These are phyloP conservation scores for Cladosporium sp. DNA, from an alignment of 2,329 filamentous ascomycete species.

Conservation along the genomic window DNA sequence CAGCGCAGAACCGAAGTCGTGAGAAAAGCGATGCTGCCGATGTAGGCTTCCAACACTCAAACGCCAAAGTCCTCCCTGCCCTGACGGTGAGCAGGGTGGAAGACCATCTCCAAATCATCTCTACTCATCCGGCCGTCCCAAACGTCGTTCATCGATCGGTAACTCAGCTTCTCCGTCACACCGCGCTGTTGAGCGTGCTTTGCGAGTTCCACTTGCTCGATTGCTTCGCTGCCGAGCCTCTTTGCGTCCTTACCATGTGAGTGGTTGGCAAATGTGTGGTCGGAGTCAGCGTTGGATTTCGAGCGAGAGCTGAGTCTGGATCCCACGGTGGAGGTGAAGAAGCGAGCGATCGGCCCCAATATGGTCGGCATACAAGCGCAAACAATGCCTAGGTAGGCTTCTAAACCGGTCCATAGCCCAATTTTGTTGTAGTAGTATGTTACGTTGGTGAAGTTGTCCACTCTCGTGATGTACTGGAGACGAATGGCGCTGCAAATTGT, in stretches of 20 bases:
- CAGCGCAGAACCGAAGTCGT: too few species aligned
- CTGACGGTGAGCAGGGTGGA: not conserved
- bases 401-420: slow-evolving; percentile 25
- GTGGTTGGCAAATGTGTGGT: too few species aligned
- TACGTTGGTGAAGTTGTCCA: slow-evolving; percentile 20
- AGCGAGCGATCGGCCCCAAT: not conserved
- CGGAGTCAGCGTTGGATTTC: not conserved
- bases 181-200: not conserved
- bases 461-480: slow-evolving; percentile 19
- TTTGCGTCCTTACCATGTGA: not conserved
- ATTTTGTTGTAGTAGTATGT: slow-evolving; percentile 27
- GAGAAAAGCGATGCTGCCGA: too few species aligned
- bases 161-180: not conserved
- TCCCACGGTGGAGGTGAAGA: not conserved
- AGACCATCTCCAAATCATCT: not conserved
- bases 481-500: slow-evolving; percentile 24
- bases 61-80: not conserved
- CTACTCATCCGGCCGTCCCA: not conserved
- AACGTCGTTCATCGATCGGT: not conserved
- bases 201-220: not conserved
- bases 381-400: slow-evolving; percentile 25
- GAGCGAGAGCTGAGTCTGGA: not conserved
- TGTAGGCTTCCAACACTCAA: not conserved
- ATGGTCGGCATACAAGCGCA: slow-evolving; percentile 29
- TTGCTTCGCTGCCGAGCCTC: not conserved